A percentile compares a stretch with the other conserved stretches of the same genome.
phyloP scores from a whole-genome alignment of 2,329 filamentous ascomycete genomes.

The Colletotrichum karsti region DNA sequence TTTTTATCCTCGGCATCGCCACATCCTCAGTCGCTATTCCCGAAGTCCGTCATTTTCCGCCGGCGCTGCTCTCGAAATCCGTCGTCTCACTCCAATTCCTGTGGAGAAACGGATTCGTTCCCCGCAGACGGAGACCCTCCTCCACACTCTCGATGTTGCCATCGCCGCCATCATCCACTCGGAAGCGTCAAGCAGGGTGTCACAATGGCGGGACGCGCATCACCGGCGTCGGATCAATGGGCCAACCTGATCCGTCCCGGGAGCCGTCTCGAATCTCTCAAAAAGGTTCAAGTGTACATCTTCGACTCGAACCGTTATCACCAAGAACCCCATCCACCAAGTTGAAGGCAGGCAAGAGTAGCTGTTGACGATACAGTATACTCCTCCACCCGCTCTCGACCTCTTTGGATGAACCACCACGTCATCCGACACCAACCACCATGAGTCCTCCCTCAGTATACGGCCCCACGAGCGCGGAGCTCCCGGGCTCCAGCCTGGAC shows the following conservation, averaged over 20 bases:
- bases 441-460: constrained; percentile 29
- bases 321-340: background rate
- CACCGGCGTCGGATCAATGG: constrained; percentile 15
- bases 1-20: constrained; percentile 1
- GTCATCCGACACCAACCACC: background rate
- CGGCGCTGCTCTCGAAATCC: background rate
- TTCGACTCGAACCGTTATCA: background rate
- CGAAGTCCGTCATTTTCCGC: background rate
- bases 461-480: constrained; percentile 24
- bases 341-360: background rate
- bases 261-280: background rate
- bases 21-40: rapidly evolving
- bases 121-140: constrained; percentile 14
- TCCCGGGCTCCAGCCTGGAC: constrained; percentile 12
- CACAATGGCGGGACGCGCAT: constrained; percentile 1
- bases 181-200: background rate
- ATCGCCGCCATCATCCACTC: background rate
- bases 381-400: background rate
- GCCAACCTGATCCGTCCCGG: background rate
- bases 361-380: background rate
- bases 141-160: background rate
- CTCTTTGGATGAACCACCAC: constrained; percentile 11
- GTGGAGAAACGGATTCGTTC: constrained; percentile 11
- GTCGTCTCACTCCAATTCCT: background rate
- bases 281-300: background rate